These are phyloP conservation scores for Beverwykella pulmonaria DNA, from an alignment of 495 filamentous ascomycete species.

Conservation along the genomic window DNA sequence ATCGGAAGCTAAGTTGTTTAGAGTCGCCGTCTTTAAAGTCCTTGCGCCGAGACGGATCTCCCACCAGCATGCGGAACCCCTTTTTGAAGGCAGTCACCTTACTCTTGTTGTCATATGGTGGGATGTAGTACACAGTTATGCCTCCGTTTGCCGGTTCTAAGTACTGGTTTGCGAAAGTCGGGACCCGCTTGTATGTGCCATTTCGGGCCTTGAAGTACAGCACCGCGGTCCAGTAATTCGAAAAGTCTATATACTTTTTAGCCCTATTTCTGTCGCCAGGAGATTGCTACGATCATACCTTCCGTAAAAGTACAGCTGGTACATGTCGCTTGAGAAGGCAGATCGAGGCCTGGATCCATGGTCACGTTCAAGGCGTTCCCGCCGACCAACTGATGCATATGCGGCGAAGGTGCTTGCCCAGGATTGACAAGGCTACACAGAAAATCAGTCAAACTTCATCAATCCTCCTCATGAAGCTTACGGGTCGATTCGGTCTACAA, in stretches of 20 bases:
- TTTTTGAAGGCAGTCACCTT: slow-evolving; percentile 50
- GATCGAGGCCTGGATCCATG: slow-evolving; percentile 18
- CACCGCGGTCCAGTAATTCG: slow-evolving; percentile 57
- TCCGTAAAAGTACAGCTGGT: slow-evolving; percentile 15
- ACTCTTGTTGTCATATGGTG: slow-evolving; percentile 43
- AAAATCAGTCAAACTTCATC: not conserved
- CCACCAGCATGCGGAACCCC: slow-evolving; percentile 59
- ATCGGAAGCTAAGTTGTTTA: slow-evolving; percentile 47
- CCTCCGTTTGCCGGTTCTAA: slow-evolving; percentile 52
- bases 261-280: not conserved
- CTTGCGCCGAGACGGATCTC: slow-evolving; percentile 49
- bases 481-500: slow-evolving; percentile 26
- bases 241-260: not conserved
- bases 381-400: slow-evolving; percentile 28
- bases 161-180: slow-evolving; percentile 52
- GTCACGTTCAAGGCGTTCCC: slow-evolving; percentile 20
- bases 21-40: slow-evolving; percentile 52
- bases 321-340: slow-evolving; percentile 10
- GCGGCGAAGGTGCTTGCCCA: slow-evolving; percentile 14
- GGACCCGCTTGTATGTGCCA: slow-evolving; percentile 53
- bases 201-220: slow-evolving; percentile 55
- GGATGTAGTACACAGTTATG: slow-evolving; percentile 57
- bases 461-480: not conserved
- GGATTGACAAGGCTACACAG: slow-evolving; percentile 17
- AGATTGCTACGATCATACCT: not conserved